phyloP scores from a whole-genome alignment of 2,329 filamentous ascomycete species.

The Penicillium palitans region DNA sequence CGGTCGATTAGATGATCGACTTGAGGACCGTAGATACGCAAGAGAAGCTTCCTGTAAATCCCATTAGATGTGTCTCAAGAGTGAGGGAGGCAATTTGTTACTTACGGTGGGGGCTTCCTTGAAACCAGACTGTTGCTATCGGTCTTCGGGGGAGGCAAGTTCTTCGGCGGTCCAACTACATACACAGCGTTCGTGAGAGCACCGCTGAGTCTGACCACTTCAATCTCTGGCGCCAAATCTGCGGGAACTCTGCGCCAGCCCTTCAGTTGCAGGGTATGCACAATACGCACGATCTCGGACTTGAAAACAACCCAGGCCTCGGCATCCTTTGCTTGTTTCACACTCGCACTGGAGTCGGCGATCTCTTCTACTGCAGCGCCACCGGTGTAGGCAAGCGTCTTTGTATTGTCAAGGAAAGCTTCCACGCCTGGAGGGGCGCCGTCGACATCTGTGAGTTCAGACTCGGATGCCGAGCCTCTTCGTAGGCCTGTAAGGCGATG shows the following conservation, averaged over 20 bases:
- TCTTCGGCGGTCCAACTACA: constrained; percentile 77
- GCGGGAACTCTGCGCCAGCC: constrained; percentile 81
- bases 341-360: constrained; percentile 44
- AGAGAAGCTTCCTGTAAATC: constrained; percentile 66
- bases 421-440: constrained; percentile 81
- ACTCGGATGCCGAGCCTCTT: constrained; percentile 70
- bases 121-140: constrained; percentile 41
- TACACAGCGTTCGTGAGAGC: constrained; percentile 97
- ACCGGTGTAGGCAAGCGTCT: constrained; percentile 75
- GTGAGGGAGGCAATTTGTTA: constrained; percentile 12
- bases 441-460: constrained; percentile 80
- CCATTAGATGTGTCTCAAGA: constrained; percentile 5
- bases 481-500: constrained; percentile 42
- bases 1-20: constrained; percentile 95
- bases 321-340: constrained; percentile 63
- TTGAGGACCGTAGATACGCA: constrained; percentile 92
- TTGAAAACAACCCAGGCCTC: constrained; percentile 87
- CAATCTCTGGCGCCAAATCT: constrained; percentile 44
- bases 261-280: constrained; percentile 85
- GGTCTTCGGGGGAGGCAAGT: constrained; percentile 52
- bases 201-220: constrained; percentile 64
- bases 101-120: constrained; percentile 56
- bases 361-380: constrained; percentile 48
- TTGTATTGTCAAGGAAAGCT: constrained; percentile 82
- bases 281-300: constrained; percentile 82